phyloP scores from a whole-genome alignment of 495 filamentous ascomycete species.

The Penicillium arizonense region DNA sequence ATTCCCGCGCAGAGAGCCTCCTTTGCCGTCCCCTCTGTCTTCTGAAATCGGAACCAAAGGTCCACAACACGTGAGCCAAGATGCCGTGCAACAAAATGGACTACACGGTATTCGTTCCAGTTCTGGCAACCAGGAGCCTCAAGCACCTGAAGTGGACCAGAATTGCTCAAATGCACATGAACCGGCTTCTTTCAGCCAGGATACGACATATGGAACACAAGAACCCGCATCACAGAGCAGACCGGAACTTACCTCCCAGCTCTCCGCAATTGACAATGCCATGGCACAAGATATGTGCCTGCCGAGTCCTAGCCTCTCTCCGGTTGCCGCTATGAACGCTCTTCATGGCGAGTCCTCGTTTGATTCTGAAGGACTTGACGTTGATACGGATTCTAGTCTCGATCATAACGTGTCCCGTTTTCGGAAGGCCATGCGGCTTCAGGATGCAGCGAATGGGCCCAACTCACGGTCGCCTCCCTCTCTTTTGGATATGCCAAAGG shows the following conservation, averaged over 20 bases:
- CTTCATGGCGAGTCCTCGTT: constrained; percentile 46
- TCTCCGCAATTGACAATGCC: constrained; percentile 52
- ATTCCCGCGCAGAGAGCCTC: constrained; percentile 32
- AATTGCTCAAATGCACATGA: constrained; percentile 13
- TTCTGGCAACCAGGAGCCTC: constrained; percentile 7
- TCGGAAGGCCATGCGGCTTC: constrained; percentile 19
- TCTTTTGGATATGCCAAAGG: constrained; percentile 72
- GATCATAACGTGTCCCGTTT: constrained; percentile 35
- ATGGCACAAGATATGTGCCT: constrained; percentile 84
- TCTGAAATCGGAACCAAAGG: constrained; percentile 30
- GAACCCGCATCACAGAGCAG: constrained; percentile 22
- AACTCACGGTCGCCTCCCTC: constrained; percentile 36
- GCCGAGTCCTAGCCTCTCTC: constrained; percentile 91
- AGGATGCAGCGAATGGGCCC: constrained; percentile 12
- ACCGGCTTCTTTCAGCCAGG: constrained; percentile 18
- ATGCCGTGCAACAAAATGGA: constrained; percentile 12
- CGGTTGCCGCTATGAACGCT: constrained; percentile 76
- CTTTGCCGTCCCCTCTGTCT: constrained; percentile 40
- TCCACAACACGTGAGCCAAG: constrained; percentile 10
- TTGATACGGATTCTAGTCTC: constrained; percentile 46
- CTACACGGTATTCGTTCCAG: constrained; percentile 6
- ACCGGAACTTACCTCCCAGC: constrained; percentile 29
- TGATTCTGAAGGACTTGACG: constrained; percentile 43
- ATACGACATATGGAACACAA: constrained; percentile 19
- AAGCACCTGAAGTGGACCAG: constrained; percentile 4